A percentile compares a stretch with the other conserved stretches of the same genome.
Conservation (phyloP, 2,329 filamentous ascomycete species). For the Stylonectria norvegica region DNA sequence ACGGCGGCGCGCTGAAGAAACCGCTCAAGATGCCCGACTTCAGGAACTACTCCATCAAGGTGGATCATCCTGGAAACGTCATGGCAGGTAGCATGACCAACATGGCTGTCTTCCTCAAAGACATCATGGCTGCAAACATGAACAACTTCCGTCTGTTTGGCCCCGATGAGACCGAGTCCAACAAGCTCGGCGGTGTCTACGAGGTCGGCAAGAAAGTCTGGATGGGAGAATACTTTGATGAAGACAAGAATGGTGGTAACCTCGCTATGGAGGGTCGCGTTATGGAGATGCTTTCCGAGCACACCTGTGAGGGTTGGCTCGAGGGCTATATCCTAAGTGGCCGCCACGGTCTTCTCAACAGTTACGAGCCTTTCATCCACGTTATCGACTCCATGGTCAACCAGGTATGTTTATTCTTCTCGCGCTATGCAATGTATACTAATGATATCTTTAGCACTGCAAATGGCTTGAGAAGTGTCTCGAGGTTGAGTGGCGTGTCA, state of each 20-base stretch:
- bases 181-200: slow-evolving; percentile 71
- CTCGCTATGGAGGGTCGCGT: slow-evolving; percentile 65
- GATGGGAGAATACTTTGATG: slow-evolving; percentile 74
- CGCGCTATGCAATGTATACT: slow-evolving; percentile 1
- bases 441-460: slow-evolving; percentile 54
- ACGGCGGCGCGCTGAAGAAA: slow-evolving; percentile 65
- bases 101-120: slow-evolving; percentile 64
- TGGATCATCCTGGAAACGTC: slow-evolving; percentile 57
- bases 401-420: slow-evolving; percentile 44
- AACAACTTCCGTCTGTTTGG: slow-evolving; percentile 72
- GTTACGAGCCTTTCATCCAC: slow-evolving; percentile 79
- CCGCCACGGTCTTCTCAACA: slow-evolving; percentile 73
- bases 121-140: slow-evolving; percentile 62
- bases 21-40: slow-evolving; percentile 70
- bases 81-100: slow-evolving; percentile 64
- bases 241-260: slow-evolving; percentile 72
- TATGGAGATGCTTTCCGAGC: slow-evolving; percentile 83
- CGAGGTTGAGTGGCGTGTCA: slow-evolving; percentile 74
- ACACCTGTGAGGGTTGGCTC: slow-evolving; percentile 76
- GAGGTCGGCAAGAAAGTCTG: slow-evolving; percentile 75
- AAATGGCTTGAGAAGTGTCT: slow-evolving; percentile 81
- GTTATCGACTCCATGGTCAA: slow-evolving; percentile 85
- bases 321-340: slow-evolving; percentile 76
- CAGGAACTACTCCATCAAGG: slow-evolving; percentile 60
- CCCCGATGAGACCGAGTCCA: slow-evolving; percentile 78